Percentiles rank a stretch among this genome's conserved stretches.
Evolutionary conservation across 495 filamentous ascomycete species (phyloP).

Genomic region (Pseudotulostoma volvatum): DNA sequence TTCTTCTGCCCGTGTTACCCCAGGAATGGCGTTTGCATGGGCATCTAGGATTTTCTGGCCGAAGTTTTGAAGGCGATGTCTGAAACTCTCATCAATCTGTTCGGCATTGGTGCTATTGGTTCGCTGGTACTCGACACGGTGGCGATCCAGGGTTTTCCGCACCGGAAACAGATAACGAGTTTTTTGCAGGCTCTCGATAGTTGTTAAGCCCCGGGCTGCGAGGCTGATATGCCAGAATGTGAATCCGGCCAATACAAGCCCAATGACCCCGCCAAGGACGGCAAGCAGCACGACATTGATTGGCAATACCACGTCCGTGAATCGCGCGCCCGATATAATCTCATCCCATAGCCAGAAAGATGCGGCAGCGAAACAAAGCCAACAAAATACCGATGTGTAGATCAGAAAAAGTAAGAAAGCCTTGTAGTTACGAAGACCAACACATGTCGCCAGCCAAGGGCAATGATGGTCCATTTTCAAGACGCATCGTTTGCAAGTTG

Average conservation of each 20-base stretch:
- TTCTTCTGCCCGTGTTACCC: constrained; percentile 63
- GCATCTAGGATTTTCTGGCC: constrained; percentile 63
- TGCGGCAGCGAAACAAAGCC: constrained; percentile 58
- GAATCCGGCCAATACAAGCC: constrained; percentile 74
- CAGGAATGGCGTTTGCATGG: constrained; percentile 69
- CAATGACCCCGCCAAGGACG: constrained; percentile 79
- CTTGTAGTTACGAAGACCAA: constrained; percentile 90
- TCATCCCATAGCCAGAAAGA: constrained; percentile 67
- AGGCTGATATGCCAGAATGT: constrained; percentile 86
- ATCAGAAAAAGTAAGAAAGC: constrained; percentile 86
- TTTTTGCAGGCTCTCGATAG: constrained; percentile 89
- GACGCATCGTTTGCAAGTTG: constrained; percentile 78
- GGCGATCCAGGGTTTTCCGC: constrained; percentile 47
- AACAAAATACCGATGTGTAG: constrained; percentile 77
- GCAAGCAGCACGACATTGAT: constrained; percentile 81
- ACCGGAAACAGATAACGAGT: constrained; percentile 78
- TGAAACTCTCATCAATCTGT: constrained; percentile 47
- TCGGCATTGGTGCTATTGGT: constrained; percentile 27
- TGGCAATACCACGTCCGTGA: constrained; percentile 56
- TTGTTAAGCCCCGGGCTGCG: constrained; percentile 63
- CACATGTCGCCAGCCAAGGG: constrained; percentile 92
- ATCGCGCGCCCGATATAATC: constrained; percentile 46
- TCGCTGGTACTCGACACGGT: constrained; percentile 31
- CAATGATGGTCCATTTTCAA: constrained; percentile 99
- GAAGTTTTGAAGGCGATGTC: constrained; percentile 43